phyloP scores from a whole-genome alignment of 2,329 filamentous ascomycete species.

The Arthrinium phaeospermum region DNA sequence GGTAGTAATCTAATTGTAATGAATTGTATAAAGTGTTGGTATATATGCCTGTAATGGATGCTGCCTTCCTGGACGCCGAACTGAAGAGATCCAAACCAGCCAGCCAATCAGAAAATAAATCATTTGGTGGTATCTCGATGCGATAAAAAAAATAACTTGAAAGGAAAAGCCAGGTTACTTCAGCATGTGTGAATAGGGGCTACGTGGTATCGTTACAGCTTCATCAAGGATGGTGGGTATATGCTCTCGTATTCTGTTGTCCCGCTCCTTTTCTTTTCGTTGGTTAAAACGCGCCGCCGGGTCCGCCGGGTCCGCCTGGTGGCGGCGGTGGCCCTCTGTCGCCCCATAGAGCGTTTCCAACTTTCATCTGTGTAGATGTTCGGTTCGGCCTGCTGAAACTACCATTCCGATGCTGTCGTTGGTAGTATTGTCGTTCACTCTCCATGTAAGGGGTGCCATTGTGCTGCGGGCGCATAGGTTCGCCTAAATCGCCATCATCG shows the following conservation, averaged over 20 bases:
- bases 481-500: background rate
- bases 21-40: background rate
- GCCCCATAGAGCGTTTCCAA: slow-evolving; percentile 43
- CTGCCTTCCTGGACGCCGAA: slow-evolving; percentile 6
- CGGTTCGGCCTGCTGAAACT: slow-evolving; percentile 28
- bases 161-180: background rate
- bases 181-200: slow-evolving; percentile 8
- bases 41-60: slow-evolving; percentile 2
- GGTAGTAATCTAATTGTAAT: background rate
- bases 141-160: background rate
- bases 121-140: slow-evolving; percentile 14
- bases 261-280: background rate
- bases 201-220: slow-evolving; percentile 15
- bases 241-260: background rate
- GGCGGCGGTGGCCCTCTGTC: slow-evolving; percentile 22
- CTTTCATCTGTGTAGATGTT: slow-evolving; percentile 37
- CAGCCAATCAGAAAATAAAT: background rate
- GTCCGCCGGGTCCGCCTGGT: too few species aligned
- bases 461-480: background rate
- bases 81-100: slow-evolving; percentile 3
- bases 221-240: background rate
- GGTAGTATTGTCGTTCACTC: background rate
- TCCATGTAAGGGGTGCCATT: background rate
- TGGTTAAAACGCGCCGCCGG: background rate
- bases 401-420: slow-evolving; percentile 23